A percentile compares a stretch with the other conserved stretches of the same genome.
These are phyloP conservation scores for Epichloe typhina DNA, from an alignment of 2,329 filamentous ascomycete species.

Conservation along the genomic window DNA sequence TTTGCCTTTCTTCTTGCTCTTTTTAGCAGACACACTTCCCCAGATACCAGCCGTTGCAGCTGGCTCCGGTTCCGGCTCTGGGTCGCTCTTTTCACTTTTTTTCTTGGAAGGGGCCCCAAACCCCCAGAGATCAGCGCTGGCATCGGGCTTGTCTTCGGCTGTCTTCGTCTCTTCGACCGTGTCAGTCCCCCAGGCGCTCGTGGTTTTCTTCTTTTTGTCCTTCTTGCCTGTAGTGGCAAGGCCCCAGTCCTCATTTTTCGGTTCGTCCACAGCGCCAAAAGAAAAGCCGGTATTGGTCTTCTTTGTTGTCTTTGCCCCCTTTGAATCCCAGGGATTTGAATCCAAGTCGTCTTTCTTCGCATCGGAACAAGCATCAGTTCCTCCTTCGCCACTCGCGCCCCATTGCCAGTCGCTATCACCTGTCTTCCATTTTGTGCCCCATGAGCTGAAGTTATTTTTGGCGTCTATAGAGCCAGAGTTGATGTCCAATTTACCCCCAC, in stretches of 20 bases:
- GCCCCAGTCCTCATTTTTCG: slow-evolving; percentile 20
- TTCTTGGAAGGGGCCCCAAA: slow-evolving; percentile 23
- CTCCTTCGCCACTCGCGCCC: slow-evolving; percentile 16
- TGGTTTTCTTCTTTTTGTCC: slow-evolving; percentile 28
- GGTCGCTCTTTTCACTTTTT: slow-evolving; percentile 25
- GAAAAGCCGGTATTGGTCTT: slow-evolving; percentile 30
- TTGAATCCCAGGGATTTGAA: slow-evolving; percentile 36
- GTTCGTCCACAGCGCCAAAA: slow-evolving; percentile 34
- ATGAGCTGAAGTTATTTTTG: slow-evolving; percentile 38
- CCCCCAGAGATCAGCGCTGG: slow-evolving; percentile 20
- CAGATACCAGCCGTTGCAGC: slow-evolving; percentile 8
- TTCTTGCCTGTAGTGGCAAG: slow-evolving; percentile 25
- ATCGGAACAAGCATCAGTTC: slow-evolving; percentile 18
- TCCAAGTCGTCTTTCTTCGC: slow-evolving; percentile 29
- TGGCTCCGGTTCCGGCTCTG: slow-evolving; percentile 15
- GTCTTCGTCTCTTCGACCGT: slow-evolving; percentile 21
- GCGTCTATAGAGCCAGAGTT: slow-evolving; percentile 35
- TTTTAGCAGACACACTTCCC: slow-evolving; percentile 18
- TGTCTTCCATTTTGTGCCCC: slow-evolving; percentile 48
- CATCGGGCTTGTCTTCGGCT: slow-evolving; percentile 12
- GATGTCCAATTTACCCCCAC: slow-evolving; percentile 42
- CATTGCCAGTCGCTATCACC: slow-evolving; percentile 34
- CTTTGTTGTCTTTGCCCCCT: slow-evolving; percentile 37
- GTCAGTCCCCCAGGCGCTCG: slow-evolving; percentile 23
- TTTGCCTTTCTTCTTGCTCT: slow-evolving; percentile 30